A percentile compares a stretch with the other conserved stretches of the same genome.
Evolutionary conservation across 1,284 basidiomycete genomes (phyloP).

Genomic region (Rhizoctonia solani): DNA sequence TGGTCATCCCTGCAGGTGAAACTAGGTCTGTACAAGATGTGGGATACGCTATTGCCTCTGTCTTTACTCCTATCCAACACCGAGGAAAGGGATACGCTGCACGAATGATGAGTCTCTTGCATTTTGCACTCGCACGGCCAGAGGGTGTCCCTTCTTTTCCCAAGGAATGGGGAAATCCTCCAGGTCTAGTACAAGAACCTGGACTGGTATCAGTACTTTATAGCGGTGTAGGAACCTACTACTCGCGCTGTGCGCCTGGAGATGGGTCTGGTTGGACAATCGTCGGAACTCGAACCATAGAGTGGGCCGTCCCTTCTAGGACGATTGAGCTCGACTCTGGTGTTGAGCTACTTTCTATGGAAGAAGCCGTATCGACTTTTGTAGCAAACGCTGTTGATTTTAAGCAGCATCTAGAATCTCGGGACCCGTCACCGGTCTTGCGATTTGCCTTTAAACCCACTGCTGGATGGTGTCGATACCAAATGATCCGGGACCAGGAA

Average conservation of each 20-base stretch:
- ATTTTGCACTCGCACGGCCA: slow-evolving; percentile 53
- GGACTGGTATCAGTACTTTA: slow-evolving; percentile 59
- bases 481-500: slow-evolving; percentile 51
- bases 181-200: slow-evolving; percentile 44
- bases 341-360: slow-evolving; percentile 29
- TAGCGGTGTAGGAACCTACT: slow-evolving; percentile 67
- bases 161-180: slow-evolving; percentile 48
- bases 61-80: slow-evolving; percentile 53
- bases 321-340: neutral
- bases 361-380: slow-evolving; percentile 23
- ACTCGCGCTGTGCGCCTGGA: slow-evolving; percentile 52
- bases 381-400: slow-evolving; percentile 30
- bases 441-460: slow-evolving; percentile 53
- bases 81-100: slow-evolving; percentile 56
- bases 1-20: slow-evolving; percentile 38
- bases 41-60: slow-evolving; percentile 55
- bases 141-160: slow-evolving; percentile 47
- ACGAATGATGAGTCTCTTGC: slow-evolving; percentile 59
- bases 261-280: slow-evolving; percentile 55
- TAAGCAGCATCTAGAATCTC: slow-evolving; percentile 34
- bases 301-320: slow-evolving; percentile 48
- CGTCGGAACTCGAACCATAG: slow-evolving; percentile 50
- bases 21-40: slow-evolving; percentile 45
- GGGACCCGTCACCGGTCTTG: slow-evolving; percentile 37
- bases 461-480: slow-evolving; percentile 54